Base-by-base conservation (phyloP, 345 rosid genomes). In the Rhizophora apiculata region DNA sequence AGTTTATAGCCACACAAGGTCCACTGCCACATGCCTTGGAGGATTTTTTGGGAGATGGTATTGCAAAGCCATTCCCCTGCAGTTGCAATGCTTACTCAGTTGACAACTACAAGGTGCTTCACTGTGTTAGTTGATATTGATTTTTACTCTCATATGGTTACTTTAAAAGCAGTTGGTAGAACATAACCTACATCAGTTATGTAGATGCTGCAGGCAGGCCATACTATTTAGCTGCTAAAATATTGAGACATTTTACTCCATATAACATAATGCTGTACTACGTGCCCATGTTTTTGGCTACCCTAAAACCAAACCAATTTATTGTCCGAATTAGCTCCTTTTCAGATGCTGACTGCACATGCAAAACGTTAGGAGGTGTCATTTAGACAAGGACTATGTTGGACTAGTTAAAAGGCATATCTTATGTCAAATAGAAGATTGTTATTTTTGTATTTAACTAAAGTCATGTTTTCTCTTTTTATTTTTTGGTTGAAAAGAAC, bases 11-110 rank as follows among this genome's bases (percentile, higher is more conserved):
- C 65, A 88, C 96, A 0, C 99, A 95, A 80, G 97, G 96, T 68
- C 99, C 97, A 30, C 39, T 95, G 20, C 84, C 79, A 8, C 83
- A 81, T 54, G 88, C 96, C 43, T 74, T 57, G 20, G 96, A 90
- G 80, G 97, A 95, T 69, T 90, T 90, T 92, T 75, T 92, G 97
- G 99, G 96, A 88, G 86, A 88, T 90, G 99, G 86, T 90, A 0
- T 71, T 92, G 46, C 99, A 90, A 68, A 68, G 72, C 58, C 90
- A 78, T 72, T 95, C 89, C 79, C 97, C 96, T 9, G 81, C 78
- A 43, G 76, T 92, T 61, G 89, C 92, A 54, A 95, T 95, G 99
- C 88, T 95, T 49, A 90, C 99, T 73, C 86, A 86, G 1, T 87
- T 6, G 96, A 92, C 75, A 81, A 83, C 69, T 80, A 81, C 78